Evolutionary conservation across 768 basidiomycete genomes (phyloP).

Genomic region (Tricholoma matsutake): DNA sequence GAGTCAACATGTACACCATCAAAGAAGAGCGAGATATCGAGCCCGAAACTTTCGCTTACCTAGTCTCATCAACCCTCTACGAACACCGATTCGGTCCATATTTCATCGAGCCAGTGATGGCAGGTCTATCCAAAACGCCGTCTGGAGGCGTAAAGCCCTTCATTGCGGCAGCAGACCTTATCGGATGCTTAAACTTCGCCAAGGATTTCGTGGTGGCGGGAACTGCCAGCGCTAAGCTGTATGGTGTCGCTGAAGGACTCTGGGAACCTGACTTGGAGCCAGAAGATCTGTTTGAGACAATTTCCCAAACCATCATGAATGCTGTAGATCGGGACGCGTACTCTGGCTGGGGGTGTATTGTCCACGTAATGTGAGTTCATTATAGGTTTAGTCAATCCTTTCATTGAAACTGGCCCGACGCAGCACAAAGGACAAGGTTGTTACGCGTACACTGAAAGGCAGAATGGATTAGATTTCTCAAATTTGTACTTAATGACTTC

Average conservation of each 20-base stretch:
- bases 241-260: conserved; percentile 95
- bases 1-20: conserved; percentile 99
- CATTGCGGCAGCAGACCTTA: conserved; percentile 93
- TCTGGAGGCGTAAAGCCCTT: conserved; percentile 80
- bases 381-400: not conserved
- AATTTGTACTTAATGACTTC: not conserved
- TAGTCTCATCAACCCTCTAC: conserved; percentile 94
- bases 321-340: conserved; percentile 95
- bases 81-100: conserved; percentile 95
- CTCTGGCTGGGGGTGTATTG: conserved; percentile 95
- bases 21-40: conserved; percentile 98
- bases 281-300: conserved; percentile 97
- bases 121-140: conserved; percentile 76
- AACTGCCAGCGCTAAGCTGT: conserved; percentile 88
- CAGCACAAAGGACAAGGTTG: conserved; percentile 71
- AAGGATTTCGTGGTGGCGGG: conserved; percentile 98
- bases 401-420: conserved; percentile 9
- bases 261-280: conserved; percentile 98
- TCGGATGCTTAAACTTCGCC: conserved; percentile 89
- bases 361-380: conserved; percentile 85
- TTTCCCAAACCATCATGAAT: conserved; percentile 93
- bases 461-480: conserved; percentile 74
- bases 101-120: conserved; percentile 95
- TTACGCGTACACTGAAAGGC: conserved; percentile 84
- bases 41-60: conserved; percentile 93